Conservation (phyloP, 345 rosid species). For the Citrus australasica region DNA sequence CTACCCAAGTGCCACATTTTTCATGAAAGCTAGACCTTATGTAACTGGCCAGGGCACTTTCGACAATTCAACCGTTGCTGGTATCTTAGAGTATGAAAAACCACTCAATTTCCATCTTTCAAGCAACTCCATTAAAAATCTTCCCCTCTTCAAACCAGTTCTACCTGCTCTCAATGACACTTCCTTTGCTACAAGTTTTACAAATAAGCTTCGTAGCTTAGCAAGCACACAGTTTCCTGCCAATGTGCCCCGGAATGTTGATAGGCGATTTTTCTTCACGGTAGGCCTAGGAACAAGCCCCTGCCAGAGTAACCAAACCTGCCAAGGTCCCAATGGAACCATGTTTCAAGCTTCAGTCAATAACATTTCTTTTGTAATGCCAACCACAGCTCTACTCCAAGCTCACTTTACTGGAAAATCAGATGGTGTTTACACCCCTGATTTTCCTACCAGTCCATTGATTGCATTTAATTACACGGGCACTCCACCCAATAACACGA, state of each 20-base stretch:
- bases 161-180: neutral
- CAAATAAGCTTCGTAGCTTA: neutral
- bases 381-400: neutral
- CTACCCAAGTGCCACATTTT: neutral
- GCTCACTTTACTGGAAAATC: neutral
- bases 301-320: neutral
- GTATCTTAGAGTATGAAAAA: neutral
- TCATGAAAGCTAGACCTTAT: neutral
- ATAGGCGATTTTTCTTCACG: neutral
- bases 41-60: neutral
- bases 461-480: neutral
- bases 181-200: neutral
- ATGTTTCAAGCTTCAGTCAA: neutral
- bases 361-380: neutral
- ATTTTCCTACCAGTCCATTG: neutral
- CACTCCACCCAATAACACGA: neutral
- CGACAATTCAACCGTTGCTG: neutral
- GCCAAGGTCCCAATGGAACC: neutral
- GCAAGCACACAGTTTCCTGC: neutral
- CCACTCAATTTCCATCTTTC: neutral
- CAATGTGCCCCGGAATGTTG: neutral
- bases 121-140: neutral
- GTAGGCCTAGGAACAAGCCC: neutral
- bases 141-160: neutral
- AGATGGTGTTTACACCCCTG: neutral